A percentile compares a stretch with the other conserved stretches of the same genome.
These are phyloP conservation scores for Eucalyptus decipiens DNA, from an alignment of 345 rosid species.

Conservation along the genomic window DNA sequence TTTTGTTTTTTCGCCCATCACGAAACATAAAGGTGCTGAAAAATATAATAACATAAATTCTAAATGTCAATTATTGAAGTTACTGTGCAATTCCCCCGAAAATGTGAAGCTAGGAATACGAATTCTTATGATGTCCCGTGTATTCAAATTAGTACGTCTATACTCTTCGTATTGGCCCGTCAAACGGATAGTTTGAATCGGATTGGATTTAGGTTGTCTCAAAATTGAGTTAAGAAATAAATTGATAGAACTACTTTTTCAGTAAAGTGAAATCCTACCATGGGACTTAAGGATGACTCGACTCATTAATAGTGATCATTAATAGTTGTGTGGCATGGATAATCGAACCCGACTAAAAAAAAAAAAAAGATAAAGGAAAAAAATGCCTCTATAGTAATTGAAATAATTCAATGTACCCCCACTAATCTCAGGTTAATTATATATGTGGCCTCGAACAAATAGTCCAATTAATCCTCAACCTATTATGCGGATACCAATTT, in stretches of 20 bases:
- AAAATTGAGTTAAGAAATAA: background rate
- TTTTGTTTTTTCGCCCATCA: background rate
- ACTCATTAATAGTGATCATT: background rate
- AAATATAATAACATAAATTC: background rate
- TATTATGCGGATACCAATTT: background rate
- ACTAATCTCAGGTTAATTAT: background rate
- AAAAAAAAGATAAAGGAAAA: background rate
- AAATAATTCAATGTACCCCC: background rate
- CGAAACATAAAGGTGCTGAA: background rate
- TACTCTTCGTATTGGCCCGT: background rate
- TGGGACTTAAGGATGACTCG: background rate
- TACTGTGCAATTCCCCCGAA: background rate
- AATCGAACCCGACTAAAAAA: background rate
- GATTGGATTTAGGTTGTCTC: too few species aligned
- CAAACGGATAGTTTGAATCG: background rate
- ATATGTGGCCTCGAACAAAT: background rate
- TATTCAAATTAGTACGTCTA: background rate
- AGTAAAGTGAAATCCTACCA: background rate
- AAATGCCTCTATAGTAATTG: background rate
- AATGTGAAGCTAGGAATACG: background rate
- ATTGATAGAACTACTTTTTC: too few species aligned
- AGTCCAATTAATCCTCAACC: background rate
- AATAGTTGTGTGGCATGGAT: fast-evolving
- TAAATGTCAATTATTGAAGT: background rate
- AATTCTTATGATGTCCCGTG: background rate